Conservation (phyloP, 1,139 yeast species). For the Candida mesenterica region DNA sequence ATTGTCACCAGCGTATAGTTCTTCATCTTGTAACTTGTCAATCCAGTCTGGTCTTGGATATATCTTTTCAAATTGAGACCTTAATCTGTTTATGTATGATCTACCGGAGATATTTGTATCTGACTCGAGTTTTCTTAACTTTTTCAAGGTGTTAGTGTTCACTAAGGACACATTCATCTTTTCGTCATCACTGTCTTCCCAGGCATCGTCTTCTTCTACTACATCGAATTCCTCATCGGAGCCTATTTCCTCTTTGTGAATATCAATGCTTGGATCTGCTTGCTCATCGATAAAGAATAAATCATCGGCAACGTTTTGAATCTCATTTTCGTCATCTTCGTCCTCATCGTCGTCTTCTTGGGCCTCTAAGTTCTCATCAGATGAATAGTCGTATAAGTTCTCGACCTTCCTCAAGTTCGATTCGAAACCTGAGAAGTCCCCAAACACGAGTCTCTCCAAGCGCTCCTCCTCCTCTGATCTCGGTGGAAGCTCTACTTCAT, state of each 20-base stretch:
- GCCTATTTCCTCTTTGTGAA: conserved; percentile 40
- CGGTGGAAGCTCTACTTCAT: conserved; percentile 48
- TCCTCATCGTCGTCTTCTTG: conserved; percentile 30
- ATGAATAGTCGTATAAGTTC: conserved; percentile 50
- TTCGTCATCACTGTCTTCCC: conserved; percentile 96
- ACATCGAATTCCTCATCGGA: conserved; percentile 27
- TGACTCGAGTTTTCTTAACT: conserved; percentile 62
- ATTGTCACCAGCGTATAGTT: conserved; percentile 13
- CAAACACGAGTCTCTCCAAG: conserved; percentile 84
- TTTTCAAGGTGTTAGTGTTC: conserved; percentile 60
- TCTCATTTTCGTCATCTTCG: conserved; percentile 32
- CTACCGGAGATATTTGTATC: conserved; percentile 64
- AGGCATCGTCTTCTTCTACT: conserved; percentile 47
- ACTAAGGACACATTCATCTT: conserved; percentile 59
- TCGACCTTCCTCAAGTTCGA: conserved; percentile 59
- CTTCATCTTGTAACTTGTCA: conserved; percentile 34
- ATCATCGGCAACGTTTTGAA: conserved; percentile 39
- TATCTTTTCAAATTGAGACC: conserved; percentile 82
- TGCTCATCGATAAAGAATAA: conserved; percentile 58
- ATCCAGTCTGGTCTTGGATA: conserved; percentile 93
- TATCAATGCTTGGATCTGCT: conserved; percentile 22
- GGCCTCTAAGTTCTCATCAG: conserved; percentile 36
- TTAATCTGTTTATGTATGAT: conserved; percentile 67
- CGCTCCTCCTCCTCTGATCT: conserved; percentile 81
- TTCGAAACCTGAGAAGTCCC: conserved; percentile 81